These are phyloP conservation scores for Xylaria longipes DNA, from an alignment of 495 filamentous ascomycete species.

Conservation along the genomic window DNA sequence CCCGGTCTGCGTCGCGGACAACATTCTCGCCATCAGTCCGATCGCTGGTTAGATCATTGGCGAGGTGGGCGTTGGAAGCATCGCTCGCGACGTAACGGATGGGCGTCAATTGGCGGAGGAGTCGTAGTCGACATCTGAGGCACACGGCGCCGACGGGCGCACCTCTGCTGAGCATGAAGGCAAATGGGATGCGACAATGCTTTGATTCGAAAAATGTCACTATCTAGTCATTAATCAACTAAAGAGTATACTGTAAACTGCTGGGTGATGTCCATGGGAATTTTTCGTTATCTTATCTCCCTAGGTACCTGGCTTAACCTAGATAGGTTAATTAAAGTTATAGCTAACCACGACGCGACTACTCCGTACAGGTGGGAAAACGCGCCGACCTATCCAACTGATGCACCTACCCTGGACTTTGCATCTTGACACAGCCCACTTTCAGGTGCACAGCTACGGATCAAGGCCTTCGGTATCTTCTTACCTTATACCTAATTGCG, in stretches of 20 bases:
- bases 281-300: constrained; percentile 21
- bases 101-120: constrained; percentile 32
- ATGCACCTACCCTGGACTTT: background rate
- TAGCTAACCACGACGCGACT: background rate
- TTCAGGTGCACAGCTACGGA: background rate
- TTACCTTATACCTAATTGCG: background rate
- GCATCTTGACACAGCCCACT: background rate
- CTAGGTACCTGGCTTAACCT: background rate
- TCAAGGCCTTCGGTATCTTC: background rate
- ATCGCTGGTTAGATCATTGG: background rate
- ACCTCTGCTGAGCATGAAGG: constrained; percentile 53
- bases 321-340: no score
- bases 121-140: constrained; percentile 53
- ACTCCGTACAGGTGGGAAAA: background rate
- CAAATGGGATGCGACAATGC: constrained; percentile 6
- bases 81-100: constrained; percentile 26
- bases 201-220: background rate
- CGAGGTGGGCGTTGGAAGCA: background rate
- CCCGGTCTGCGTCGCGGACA: background rate
- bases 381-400: background rate
- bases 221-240: background rate
- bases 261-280: background rate
- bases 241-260: background rate
- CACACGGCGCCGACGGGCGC: constrained; percentile 51
- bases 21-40: background rate